Base-by-base conservation (phyloP, 2,329 filamentous ascomycete species). In the Leptographium radiaticola region DNA sequence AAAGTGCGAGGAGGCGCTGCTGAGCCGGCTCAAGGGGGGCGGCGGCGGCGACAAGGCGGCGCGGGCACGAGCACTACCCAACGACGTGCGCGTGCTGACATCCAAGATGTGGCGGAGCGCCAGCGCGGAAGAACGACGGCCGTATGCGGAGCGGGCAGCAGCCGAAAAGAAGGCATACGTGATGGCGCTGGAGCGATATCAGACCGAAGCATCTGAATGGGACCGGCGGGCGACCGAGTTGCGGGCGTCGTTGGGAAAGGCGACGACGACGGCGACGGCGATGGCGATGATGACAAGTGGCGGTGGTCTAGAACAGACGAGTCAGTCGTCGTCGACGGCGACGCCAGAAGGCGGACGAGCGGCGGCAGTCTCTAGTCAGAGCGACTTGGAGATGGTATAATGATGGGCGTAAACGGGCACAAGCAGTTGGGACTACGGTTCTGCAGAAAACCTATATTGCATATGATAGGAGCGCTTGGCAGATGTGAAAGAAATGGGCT, bases 31-130 rank as follows among this genome's bases (percentile, higher is more conserved):
- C 30, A 51, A 52, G 79, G 77, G n/a, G 79, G 84, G 33, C 76
- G 38, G 48, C 13, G 6, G 47, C 12, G 11, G 77, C 53, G 72
- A 77, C 4, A 76, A 80, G 36, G 84, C 82, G 51, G 79, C 80
- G 12, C 84, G 84, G 60, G 72, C 81, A 1, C 75, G 84, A 59
- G 72, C 81, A 1, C 75, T 79, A 45, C 82, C 84, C 8, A 94
- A 89, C 62, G 88, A 95, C 63, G 86, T 97, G 54, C 86, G 93
- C 38, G 80, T 83, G 51, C 88, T 89, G 65, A 80, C 93, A 11
- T 90, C 90, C 33, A 84, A 86, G 64, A 90, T 93, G 83, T 98
- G 93, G 93, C 87, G 86, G 61, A 85, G 87, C 50, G 82, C 87
- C 0, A 69, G 75, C 2, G 74, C 81, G 7, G 86, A 86, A 46